Evolutionary conservation across 768 basidiomycete species (phyloP).

Genomic region (Auriscalpium orientale): DNA sequence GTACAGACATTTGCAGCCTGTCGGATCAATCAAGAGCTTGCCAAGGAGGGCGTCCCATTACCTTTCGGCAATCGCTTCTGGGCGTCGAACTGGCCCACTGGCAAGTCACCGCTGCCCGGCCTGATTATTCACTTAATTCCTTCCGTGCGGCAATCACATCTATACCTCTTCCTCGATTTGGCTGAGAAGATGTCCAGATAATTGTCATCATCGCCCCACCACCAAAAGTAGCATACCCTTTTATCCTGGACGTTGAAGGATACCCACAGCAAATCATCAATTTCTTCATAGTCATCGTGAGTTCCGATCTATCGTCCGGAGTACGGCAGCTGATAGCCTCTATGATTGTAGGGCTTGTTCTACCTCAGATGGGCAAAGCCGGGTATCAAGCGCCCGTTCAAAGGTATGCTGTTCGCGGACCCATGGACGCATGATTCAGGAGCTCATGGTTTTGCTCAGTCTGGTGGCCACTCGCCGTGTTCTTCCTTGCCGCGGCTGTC

Average conservation of each 20-base stretch:
- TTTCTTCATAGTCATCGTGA: constrained; percentile 47
- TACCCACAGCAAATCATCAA: constrained; percentile 14
- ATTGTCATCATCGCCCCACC: constrained; percentile 52
- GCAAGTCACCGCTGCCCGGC: constrained; percentile 48
- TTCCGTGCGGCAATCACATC: constrained; percentile 26
- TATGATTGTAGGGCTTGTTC: constrained; percentile 37
- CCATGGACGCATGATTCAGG: constrained; percentile 1
- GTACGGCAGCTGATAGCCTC: not conserved
- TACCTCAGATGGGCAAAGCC: constrained; percentile 49
- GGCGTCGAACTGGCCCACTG: constrained; percentile 57
- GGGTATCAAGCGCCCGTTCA: constrained; percentile 42
- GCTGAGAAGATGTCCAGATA: constrained; percentile 20
- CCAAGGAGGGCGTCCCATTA: constrained; percentile 53
- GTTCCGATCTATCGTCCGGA: constrained; percentile 12
- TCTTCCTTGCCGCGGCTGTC: constrained; percentile 43
- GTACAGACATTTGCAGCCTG: constrained; percentile 42
- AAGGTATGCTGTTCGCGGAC: constrained; percentile 16
- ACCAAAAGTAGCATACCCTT: constrained; percentile 45
- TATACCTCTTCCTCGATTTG: not conserved
- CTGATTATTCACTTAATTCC: constrained; percentile 49
- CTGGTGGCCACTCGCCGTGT: constrained; percentile 48
- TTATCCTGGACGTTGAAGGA: constrained; percentile 50
- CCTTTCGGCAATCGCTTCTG: constrained; percentile 52
- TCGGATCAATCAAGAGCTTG: constrained; percentile 53
- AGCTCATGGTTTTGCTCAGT: constrained; percentile 26